Evolutionary conservation across 768 basidiomycete genomes (phyloP), one percentile per base, ranked within the genome.

Genomic region (Albatrellus ellisii): DNA sequence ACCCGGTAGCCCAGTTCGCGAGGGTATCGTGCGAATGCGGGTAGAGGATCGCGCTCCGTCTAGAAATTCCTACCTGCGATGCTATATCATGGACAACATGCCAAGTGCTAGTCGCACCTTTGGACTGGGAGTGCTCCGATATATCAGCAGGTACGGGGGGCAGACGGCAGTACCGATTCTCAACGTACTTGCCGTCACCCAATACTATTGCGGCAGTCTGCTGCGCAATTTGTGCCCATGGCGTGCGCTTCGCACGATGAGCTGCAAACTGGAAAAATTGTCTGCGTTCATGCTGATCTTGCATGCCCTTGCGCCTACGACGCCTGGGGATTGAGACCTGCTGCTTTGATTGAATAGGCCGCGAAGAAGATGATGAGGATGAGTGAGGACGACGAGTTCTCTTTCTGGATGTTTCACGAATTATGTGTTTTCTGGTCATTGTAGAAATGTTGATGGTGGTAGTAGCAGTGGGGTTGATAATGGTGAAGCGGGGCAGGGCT

Each of bases 121-220:
- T 20, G 29, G 24, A 26, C 48, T 49, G 45, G 25, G 38, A 38
- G 34, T 37, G 33, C 41, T 41, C 46, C 39, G 40, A 38, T 15
- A 37, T 14, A 18, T 50, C 32, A 50, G 46, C 48, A 45, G 46
- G 40, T 26, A 44, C 26, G 38, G 48, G 40, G 26, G 26, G 24
- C 42, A 47, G 46, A 36, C 41, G 48, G 24, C 34, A 39, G 44
- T 37, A 46, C 35, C 48, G 46, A 28, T 45, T 50, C 45, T 50
- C 48, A 9, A 50, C 42, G 34, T 50, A 50, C 48, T 46, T 50
- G 48, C 48, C 48, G 36, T 50, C 43, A 15, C 46, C 48, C 11
- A 44, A 22, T 12, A 50, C 48, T 15, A 47, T 32, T 15, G 14
- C 38, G n/a, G 36, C 42, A n/a, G 48, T 50, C 40, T 50, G 48